Evolutionary conservation across 2,329 filamentous ascomycete genomes (phyloP).

Genomic region (Fusarium sp.): DNA sequence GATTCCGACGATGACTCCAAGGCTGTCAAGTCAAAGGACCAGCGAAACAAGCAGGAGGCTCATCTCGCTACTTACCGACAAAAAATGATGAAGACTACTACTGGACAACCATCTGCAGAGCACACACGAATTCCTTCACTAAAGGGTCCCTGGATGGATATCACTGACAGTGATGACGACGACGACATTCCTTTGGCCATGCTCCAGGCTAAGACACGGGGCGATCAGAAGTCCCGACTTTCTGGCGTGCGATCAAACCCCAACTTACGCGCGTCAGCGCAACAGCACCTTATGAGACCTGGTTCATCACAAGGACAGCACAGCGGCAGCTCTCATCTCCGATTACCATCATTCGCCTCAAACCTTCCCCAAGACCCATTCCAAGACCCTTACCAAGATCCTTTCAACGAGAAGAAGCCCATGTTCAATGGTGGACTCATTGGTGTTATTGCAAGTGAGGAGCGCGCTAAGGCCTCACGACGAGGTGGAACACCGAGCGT

Average conservation of each 20-base stretch:
- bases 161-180: slow-evolving; percentile 10
- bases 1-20: slow-evolving; percentile 24
- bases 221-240: slow-evolving; percentile 8
- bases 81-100: slow-evolving; percentile 39
- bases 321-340: slow-evolving; percentile 4
- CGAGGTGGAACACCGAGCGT: slow-evolving; percentile 18
- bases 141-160: slow-evolving; percentile 14
- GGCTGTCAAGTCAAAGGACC: slow-evolving; percentile 10
- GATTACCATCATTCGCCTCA: slow-evolving; percentile 26
- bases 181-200: slow-evolving; percentile 34
- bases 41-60: slow-evolving; percentile 30
- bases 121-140: slow-evolving; percentile 11
- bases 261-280: slow-evolving; percentile 25
- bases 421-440: slow-evolving; percentile 30
- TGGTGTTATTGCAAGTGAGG: slow-evolving; percentile 28
- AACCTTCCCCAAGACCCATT: slow-evolving; percentile 37
- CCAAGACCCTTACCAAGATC: slow-evolving; percentile 10
- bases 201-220: slow-evolving; percentile 10
- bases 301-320: slow-evolving; percentile 24
- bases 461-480: slow-evolving; percentile 32
- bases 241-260: slow-evolving; percentile 28
- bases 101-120: slow-evolving; percentile 1
- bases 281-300: slow-evolving; percentile 30
- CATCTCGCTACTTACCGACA: slow-evolving; percentile 32
- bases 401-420: slow-evolving; percentile 7